Percentiles rank a stretch among this genome's conserved stretches.
Conservation (phyloP, 1,284 basidiomycete species). For the Sanghuangporus weigelae region DNA sequence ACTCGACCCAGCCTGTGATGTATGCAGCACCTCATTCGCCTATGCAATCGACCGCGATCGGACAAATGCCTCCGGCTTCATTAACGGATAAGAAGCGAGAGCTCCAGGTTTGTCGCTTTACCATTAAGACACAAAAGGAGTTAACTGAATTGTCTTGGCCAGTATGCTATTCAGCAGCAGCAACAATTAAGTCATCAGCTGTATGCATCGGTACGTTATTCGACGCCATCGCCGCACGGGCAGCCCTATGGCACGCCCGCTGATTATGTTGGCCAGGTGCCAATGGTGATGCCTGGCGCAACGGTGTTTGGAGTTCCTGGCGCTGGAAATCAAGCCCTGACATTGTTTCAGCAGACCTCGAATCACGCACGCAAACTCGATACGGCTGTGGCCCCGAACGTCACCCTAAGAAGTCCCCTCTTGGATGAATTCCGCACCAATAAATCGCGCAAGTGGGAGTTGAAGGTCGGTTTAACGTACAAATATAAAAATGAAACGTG, state of each 20-base stretch:
- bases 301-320: slow-evolving; percentile 36
- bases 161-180: slow-evolving; percentile 44
- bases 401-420: slow-evolving; percentile 47
- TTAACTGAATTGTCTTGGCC: neutral
- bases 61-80: slow-evolving; percentile 38
- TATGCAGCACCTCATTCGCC: slow-evolving; percentile 45
- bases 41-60: slow-evolving; percentile 35
- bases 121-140: neutral
- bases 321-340: slow-evolving; percentile 28
- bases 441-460: slow-evolving; percentile 76
- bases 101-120: slow-evolving; percentile 40
- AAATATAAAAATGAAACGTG: slow-evolving; percentile 15
- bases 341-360: slow-evolving; percentile 36
- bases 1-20: slow-evolving; percentile 53
- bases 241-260: slow-evolving; percentile 32
- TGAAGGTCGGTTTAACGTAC: slow-evolving; percentile 47
- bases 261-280: slow-evolving; percentile 46
- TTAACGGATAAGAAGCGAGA: slow-evolving; percentile 55
- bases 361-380: slow-evolving; percentile 39
- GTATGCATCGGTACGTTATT: slow-evolving; percentile 34
- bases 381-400: slow-evolving; percentile 23
- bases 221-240: slow-evolving; percentile 37
- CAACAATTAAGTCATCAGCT: slow-evolving; percentile 38
- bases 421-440: slow-evolving; percentile 85
- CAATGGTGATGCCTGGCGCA: slow-evolving; percentile 38